phyloP scores from a whole-genome alignment of 2,329 filamentous ascomycete genomes.

The Fusarium bactridioides region DNA sequence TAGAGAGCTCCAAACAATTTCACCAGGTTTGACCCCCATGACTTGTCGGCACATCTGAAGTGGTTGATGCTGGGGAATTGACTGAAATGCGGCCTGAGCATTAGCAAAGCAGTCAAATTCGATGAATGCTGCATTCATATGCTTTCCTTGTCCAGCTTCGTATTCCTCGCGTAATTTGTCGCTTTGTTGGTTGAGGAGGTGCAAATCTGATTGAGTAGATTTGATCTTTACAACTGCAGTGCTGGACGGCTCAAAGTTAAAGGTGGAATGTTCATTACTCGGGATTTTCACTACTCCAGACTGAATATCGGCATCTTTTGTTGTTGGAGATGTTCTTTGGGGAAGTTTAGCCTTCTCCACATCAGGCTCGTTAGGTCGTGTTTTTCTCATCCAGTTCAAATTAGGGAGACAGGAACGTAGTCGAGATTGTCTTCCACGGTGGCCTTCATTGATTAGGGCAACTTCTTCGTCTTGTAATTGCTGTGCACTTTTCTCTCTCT shows the following conservation, averaged over 20 bases:
- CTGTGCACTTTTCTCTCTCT: accelerated
- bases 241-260: accelerated
- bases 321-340: accelerated
- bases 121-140: not conserved
- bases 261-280: accelerated
- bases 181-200: not conserved
- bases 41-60: not conserved
- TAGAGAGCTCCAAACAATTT: not conserved
- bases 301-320: accelerated
- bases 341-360: not conserved
- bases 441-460: accelerated
- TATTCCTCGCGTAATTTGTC: not conserved
- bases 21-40: not conserved
- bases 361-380: not conserved
- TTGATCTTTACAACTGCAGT: accelerated
- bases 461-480: not conserved
- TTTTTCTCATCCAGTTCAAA: not conserved
- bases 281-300: accelerated
- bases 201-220: not conserved
- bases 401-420: accelerated
- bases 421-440: not conserved
- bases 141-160: accelerated
- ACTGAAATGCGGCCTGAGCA: not conserved
- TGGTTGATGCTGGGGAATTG: not conserved
- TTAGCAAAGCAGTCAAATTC: not conserved